Evolutionary conservation across 345 rosid species (phyloP).

Genomic region (Eucalyptus paniculata): DNA sequence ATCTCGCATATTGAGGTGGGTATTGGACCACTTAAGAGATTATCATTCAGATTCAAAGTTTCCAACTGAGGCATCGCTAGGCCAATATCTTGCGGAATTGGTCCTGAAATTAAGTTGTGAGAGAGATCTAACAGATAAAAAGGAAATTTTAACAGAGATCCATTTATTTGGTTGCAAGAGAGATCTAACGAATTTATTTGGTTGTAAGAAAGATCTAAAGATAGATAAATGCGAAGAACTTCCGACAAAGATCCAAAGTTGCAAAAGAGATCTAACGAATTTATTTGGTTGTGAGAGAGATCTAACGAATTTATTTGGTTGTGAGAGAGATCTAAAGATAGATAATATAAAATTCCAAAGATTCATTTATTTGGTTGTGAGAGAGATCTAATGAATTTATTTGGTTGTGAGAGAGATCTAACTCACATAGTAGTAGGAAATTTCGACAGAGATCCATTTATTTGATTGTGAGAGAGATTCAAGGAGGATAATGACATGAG

Average conservation of each 20-base stretch:
- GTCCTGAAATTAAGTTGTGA: background rate
- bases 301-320: too few species aligned
- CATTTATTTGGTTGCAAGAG: background rate
- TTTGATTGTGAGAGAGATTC: background rate
- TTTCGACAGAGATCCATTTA: background rate
- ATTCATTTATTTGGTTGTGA: too few species aligned
- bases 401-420: too few species aligned
- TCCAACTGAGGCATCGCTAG: fast-evolving
- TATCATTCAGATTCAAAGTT: background rate
- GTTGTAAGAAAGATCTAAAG: background rate
- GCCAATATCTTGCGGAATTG: background rate
- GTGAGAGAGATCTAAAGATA: too few species aligned
- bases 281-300: background rate
- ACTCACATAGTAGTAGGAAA: fast-evolving
- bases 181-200: too few species aligned
- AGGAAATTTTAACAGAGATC: fast-evolving
- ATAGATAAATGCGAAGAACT: fast-evolving
- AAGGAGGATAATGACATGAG: fast-evolving
- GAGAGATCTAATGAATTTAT: too few species aligned
- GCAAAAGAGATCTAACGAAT: background rate
- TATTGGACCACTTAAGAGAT: background rate
- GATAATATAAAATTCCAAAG: too few species aligned
- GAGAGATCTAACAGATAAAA: background rate
- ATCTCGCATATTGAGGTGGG: background rate
- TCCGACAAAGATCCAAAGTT: too few species aligned